Base-by-base conservation (phyloP, 306 rosid species). In the Adenanthera pavonina region DNA sequence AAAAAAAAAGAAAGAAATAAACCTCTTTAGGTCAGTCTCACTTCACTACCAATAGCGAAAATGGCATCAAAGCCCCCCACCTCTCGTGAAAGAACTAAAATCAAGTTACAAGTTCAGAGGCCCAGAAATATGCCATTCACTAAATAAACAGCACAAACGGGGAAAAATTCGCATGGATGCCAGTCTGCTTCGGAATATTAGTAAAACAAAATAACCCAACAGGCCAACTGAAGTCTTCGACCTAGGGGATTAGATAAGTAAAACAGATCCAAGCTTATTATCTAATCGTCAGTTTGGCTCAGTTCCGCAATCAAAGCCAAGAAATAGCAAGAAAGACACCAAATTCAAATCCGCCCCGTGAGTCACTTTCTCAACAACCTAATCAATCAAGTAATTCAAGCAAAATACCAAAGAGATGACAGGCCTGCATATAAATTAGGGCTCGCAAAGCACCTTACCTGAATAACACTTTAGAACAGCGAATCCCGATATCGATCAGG, bases 391-490 rank as follows among this genome's bases (percentile, higher is more conserved):
- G 6, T 4, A 60, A 11, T 33, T 30, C 3, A 49, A 62, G 74
- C 60, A 1, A 51, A 60, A 30, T 10, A 25, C 4, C 33, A 19
- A 1, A 1, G 7, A 35, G 4, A 0, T 19, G 40, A 51, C 13
- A 33, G 34, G 2, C 11, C 1, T 1, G 60, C 13, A 41, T 36
- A 11, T 8, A 61, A 16, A 68, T 33, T 57, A 78, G 82, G 81
- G 69, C 46, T 68, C 41, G 0, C 15, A n/a, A 72, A 67, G 8
- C 69, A 53, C 49, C 60, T 34, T 85, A 89, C 91, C 90, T 75
- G 15, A 49, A 59, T 51, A 12, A 74, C 30, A 38, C 13, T n/a
- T 33, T 51, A 49, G n/a, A 62, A 75, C 12, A 15, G 4, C 46
- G 47, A 35, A 65, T 5, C 44, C 11, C 12, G 4, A 38, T 14